Evolutionary conservation across 192 early-diverging fungal species (phyloP), one percentile per base, ranked within the genome.

Genomic region (Coemansia sp.): DNA sequence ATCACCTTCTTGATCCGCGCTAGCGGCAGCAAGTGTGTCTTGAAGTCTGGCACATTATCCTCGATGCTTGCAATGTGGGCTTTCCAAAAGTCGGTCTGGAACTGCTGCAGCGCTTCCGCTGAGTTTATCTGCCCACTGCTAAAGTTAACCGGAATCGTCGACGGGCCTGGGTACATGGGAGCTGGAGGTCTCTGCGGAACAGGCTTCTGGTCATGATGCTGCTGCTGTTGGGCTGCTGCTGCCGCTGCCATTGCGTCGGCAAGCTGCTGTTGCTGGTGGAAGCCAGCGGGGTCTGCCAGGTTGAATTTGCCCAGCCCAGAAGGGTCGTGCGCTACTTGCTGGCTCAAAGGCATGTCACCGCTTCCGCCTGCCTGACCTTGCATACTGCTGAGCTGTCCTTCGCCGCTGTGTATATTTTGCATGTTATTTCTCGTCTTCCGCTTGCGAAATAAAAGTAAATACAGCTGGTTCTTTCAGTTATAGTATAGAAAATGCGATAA

Each of bases 1-100:
- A 98, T 98, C 39, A 98, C 94, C 73, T 97, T 96, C 72, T 98
- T 98, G 71, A 97, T 97, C 30, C 97, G 80, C 26, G 97, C 97
- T 45, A 98, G 76, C 23, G 97, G 97, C 60, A 98, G 69, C 60
- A 89, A 85, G 67, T 98, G 95, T 45, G 88, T 83, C 75, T 95
- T 95, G 81, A 95, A 98, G 78, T 98, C 96, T 21, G 90, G 87
- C 57, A 81, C 74, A 18, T 88, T 88, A 59, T 90, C 79, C 57
- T 92, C 85, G 23, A 89, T 85, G 49, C 84, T 80, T 11, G 69
- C 66, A 72, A 89, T 85, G 64, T 92, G 90, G 10, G 85, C 85
- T 66, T 87, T 82, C 92, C 92, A 93, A 62, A 92, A 93, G 10
- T 60, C 55, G 24, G 49, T 38, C 66, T 76, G 70, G 62, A 78